Evolutionary conservation across 2,329 filamentous ascomycete species (phyloP), one percentile per base, ranked within the genome.

Genomic region (Hansfordia pulvinata): DNA sequence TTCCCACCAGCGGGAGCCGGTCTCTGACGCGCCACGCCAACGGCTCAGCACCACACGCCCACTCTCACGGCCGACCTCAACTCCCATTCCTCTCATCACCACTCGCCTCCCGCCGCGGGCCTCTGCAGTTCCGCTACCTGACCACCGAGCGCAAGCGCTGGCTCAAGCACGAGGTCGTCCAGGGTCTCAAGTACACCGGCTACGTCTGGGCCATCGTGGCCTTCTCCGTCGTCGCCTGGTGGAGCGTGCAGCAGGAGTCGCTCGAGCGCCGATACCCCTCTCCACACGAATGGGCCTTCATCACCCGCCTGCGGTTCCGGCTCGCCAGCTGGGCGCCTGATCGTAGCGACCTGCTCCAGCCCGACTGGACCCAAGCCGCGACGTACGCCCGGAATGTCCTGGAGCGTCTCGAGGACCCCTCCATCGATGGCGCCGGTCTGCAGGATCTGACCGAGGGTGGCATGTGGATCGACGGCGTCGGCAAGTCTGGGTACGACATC

Each of bases 221-320:
- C 23, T 65, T 77, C 32, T 51, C 73, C 21, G 56, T 69, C 20
- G 56, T 79, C 8, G 68, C 75, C 20, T 64, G 66, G 36, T 69
- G 74, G 35, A 76, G 76, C 10, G 46, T 84, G 19, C 64, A 78
- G 43, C 76, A 86, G 42, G 83, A 93, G 50, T 58, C 64, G 33
- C 60, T 82, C 23, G 85, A 94, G 54, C 66, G 76, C 25, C 60
- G 68, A 27, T 82, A 76, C 46, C 85, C 85, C 0, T 86, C 83
- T 2, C 86, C 88, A 2, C 66, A 69, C 15, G 86, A 93, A 47
- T 94, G 86, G 84, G 59, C 59, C 0, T 78, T 74, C 49, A 54
- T 71, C 36, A 82, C 78, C 23, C 64, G 84, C 14, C 69, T 78
- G 52, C 60, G 64, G 20, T 63, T 81, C 34, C 68, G 83, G 20